Evolutionary conservation across 1,139 yeast genomes (phyloP).

Genomic region (Wickerhamomyces sp.): DNA sequence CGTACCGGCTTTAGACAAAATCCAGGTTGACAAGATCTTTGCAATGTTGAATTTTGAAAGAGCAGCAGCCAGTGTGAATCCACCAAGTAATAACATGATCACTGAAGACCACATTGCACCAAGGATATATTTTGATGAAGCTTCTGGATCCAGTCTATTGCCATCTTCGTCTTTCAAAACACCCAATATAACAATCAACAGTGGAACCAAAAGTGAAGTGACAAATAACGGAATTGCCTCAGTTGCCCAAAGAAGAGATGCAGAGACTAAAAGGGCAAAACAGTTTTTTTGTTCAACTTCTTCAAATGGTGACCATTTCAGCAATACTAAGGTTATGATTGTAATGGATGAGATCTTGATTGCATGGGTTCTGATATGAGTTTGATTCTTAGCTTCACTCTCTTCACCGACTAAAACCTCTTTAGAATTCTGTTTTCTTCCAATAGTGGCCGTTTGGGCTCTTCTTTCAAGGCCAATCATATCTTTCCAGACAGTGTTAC

Average conservation of each 20-base stretch:
- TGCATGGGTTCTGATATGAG: conserved; percentile 17
- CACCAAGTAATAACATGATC: conserved; percentile 82
- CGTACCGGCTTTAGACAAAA: conserved; percentile 79
- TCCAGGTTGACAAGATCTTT: conserved; percentile 73
- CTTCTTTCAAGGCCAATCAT: conserved; percentile 85
- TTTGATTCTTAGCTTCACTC: conserved; percentile 12
- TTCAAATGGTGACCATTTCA: conserved; percentile 55
- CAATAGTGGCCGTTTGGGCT: conserved; percentile 47
- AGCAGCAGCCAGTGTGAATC: conserved; percentile 92
- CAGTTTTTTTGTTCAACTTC: conserved; percentile 68
- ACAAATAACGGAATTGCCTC: conserved; percentile 87
- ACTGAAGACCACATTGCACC: conserved; percentile 94
- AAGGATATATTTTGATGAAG: conserved; percentile 72
- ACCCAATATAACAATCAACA: conserved; percentile 66
- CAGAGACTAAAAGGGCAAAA: conserved; percentile 72
- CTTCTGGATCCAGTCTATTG: conserved; percentile 51
- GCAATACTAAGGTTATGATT: conserved; percentile 40
- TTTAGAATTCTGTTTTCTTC: conserved; percentile 20
- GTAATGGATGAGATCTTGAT: conserved; percentile 43
- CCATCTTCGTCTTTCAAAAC: conserved; percentile 58
- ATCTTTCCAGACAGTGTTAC: conserved; percentile 96
- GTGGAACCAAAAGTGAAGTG: conserved; percentile 77
- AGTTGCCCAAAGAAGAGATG: conserved; percentile 89
- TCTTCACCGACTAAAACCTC: conserved; percentile 22
- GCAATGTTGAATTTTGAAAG: conserved; percentile 87